phyloP scores from a whole-genome alignment of 768 basidiomycete species.

The Termitomyces sp. region DNA sequence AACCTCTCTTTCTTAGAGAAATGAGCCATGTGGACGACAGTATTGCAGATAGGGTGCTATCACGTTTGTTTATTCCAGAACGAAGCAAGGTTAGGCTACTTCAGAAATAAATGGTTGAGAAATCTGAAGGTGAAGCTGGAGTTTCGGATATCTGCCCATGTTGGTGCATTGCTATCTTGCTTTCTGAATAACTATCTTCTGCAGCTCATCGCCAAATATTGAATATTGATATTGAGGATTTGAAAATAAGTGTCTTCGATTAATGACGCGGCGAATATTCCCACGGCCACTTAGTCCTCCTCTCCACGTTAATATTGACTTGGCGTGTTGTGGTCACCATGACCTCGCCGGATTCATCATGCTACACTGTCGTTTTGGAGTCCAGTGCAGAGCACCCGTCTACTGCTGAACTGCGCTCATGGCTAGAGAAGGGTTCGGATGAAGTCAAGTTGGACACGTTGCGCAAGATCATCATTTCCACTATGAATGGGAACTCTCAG shows the following conservation, averaged over 20 bases:
- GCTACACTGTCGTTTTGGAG: slow-evolving; percentile 77
- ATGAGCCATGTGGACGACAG: too few relatives aligned
- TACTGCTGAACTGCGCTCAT: slow-evolving; percentile 73
- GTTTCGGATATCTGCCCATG: too few relatives aligned
- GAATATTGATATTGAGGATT: not conserved
- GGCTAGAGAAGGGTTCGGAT: slow-evolving; percentile 92
- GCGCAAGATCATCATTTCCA: slow-evolving; percentile 88
- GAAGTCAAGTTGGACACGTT: slow-evolving; percentile 96
- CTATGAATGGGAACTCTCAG: slow-evolving; percentile 92
- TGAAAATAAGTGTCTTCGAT: not conserved
- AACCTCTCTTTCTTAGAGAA: too few relatives aligned
- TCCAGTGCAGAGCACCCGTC: slow-evolving; percentile 69
- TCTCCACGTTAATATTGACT: slow-evolving; percentile 11
- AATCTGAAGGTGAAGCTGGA: too few relatives aligned
- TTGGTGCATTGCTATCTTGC: too few relatives aligned
- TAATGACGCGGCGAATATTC: slow-evolving; percentile 9
- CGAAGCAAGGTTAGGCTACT: too few relatives aligned
- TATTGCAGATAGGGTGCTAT: too few relatives aligned
- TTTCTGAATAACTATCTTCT: too few relatives aligned
- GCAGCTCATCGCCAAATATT: too few relatives aligned
- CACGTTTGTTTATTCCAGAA: too few relatives aligned
- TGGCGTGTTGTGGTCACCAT: slow-evolving; percentile 12
- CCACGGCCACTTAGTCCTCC: slow-evolving; percentile 10
- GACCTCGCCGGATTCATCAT: slow-evolving; percentile 52
- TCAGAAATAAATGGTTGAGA: too few relatives aligned